Conservation (phyloP, 2,329 filamentous ascomycete genomes). For the Claviceps paspali region DNA sequence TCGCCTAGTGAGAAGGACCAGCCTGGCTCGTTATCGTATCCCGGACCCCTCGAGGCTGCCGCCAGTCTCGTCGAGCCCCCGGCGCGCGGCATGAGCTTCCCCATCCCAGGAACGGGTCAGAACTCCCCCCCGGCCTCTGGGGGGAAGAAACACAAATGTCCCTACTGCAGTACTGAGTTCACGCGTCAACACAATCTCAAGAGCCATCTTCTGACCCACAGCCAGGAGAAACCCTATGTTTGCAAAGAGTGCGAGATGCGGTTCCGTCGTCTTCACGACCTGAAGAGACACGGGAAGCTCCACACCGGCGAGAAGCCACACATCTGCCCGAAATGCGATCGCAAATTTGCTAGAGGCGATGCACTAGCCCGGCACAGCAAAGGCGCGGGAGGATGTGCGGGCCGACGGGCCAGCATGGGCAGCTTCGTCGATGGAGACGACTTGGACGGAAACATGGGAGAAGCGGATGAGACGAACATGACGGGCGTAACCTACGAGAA, state of each 20-base stretch:
- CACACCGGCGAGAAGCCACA: slow-evolving; percentile 95
- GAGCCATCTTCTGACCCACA: slow-evolving; percentile 91
- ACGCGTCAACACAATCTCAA: slow-evolving; percentile 96
- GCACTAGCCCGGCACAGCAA: slow-evolving; percentile 90
- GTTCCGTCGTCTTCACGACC: slow-evolving; percentile 81
- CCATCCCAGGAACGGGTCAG: slow-evolving; percentile 31
- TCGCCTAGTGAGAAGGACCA: slow-evolving; percentile 35
- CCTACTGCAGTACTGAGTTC: slow-evolving; percentile 91
- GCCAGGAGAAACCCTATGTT: slow-evolving; percentile 93
- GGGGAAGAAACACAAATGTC: slow-evolving; percentile 87
- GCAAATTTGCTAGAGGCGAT: slow-evolving; percentile 89
- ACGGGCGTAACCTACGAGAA: slow-evolving; percentile 40
- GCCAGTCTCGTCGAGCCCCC: slow-evolving; percentile 28
- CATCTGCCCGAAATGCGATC: slow-evolving; percentile 84
- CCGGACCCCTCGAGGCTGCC: slow-evolving; percentile 31
- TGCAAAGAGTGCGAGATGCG: slow-evolving; percentile 88
- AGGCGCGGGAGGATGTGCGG: slow-evolving; percentile 87
- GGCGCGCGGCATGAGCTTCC: slow-evolving; percentile 40
- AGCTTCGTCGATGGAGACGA: slow-evolving; percentile 72
- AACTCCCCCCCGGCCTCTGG: slow-evolving; percentile 41
- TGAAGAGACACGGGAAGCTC: slow-evolving; percentile 92
- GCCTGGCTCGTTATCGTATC: slow-evolving; percentile 39
- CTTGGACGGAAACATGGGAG: slow-evolving; percentile 33
- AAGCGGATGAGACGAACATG: slow-evolving; percentile 42
- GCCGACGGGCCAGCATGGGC: slow-evolving; percentile 71